These are phyloP conservation scores for Canavalia ensiformis DNA, from an alignment of 306 rosid species.

Conservation along the genomic window DNA sequence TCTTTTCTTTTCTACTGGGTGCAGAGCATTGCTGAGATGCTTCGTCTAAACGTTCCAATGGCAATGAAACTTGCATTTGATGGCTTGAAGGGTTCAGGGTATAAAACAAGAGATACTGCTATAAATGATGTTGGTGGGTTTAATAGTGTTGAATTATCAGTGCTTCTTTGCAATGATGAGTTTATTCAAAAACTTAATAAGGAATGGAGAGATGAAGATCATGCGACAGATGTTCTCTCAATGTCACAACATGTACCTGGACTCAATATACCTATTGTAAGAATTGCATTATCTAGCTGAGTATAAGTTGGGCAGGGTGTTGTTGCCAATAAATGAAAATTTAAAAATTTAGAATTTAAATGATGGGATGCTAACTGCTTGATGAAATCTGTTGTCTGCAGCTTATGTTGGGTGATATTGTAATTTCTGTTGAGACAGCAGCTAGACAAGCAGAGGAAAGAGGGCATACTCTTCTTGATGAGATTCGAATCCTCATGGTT, in stretches of 20 bases:
- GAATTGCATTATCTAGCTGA: constrained; percentile 46
- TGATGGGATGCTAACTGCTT: constrained; percentile 23
- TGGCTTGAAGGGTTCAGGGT: constrained; percentile 67
- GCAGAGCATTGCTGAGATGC: constrained; percentile 84
- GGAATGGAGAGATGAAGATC: constrained; percentile 97
- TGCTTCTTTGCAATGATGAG: constrained; percentile 83
- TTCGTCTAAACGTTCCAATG: constrained; percentile 76
- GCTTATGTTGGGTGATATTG: constrained; percentile 93
- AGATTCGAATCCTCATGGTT: constrained; percentile 88
- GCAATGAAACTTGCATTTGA: constrained; percentile 83
- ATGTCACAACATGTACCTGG: constrained; percentile 84
- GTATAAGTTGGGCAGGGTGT: constrained; percentile 29
- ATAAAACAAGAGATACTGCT: constrained; percentile 74
- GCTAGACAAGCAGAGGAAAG: constrained; percentile 94
- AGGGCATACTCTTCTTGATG: constrained; percentile 86
- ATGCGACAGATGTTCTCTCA: constrained; percentile 85
- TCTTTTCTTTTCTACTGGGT: constrained; percentile 41
- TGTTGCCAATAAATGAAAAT: constrained; percentile 3
- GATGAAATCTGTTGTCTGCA: constrained; percentile 56
- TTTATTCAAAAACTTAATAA: constrained; percentile 83
- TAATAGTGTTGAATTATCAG: constrained; percentile 77
- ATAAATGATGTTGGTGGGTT: constrained; percentile 77
- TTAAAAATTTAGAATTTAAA: neutral
- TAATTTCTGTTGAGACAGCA: constrained; percentile 91
- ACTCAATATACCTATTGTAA: constrained; percentile 81